Evolutionary conservation across 306 rosid species (phyloP).

Genomic region (Vachellia collinsii): DNA sequence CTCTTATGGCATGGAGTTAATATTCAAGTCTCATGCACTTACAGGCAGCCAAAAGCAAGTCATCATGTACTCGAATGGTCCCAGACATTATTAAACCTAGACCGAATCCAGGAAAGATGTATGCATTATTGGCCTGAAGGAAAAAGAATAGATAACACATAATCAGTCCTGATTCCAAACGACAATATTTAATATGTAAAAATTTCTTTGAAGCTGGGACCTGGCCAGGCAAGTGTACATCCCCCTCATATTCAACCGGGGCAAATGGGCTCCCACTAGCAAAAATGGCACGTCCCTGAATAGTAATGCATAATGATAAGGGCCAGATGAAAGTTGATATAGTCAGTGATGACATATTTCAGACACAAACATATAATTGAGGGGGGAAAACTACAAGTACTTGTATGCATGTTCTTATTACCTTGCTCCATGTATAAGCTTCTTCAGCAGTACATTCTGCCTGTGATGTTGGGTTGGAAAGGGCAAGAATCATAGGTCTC

Average conservation of each 20-base stretch:
- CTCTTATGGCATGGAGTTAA: not conserved
- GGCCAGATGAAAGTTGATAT: not conserved
- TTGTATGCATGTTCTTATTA: slow-evolving; percentile 17
- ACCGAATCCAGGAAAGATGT: slow-evolving; percentile 95
- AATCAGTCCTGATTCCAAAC: slow-evolving; percentile 35
- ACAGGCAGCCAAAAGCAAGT: slow-evolving; percentile 98
- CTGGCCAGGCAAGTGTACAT: slow-evolving; percentile 85
- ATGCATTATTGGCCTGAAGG: slow-evolving; percentile 87
- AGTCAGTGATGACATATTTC: slow-evolving; percentile 6
- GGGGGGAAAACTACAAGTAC: not conserved
- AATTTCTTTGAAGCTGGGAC: slow-evolving; percentile 44
- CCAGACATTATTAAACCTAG: slow-evolving; percentile 94
- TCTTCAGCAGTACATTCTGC: slow-evolving; percentile 63
- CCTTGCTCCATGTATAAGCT: slow-evolving; percentile 56
- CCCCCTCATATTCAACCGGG: slow-evolving; percentile 72
- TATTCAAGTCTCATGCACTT: slow-evolving; percentile 44
- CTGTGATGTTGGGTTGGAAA: slow-evolving; percentile 60
- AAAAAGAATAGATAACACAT: slow-evolving; percentile 25
- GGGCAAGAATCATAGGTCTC: slow-evolving; percentile 55
- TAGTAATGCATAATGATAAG: not conserved
- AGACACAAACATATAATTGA: slow-evolving; percentile 2
- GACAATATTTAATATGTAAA: not conserved
- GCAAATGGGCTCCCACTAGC: slow-evolving; percentile 95
- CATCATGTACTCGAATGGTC: slow-evolving; percentile 88
- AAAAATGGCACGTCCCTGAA: slow-evolving; percentile 84